Evolutionary conservation across 768 basidiomycete species (phyloP).

Genomic region (Tulasnella sp.): DNA sequence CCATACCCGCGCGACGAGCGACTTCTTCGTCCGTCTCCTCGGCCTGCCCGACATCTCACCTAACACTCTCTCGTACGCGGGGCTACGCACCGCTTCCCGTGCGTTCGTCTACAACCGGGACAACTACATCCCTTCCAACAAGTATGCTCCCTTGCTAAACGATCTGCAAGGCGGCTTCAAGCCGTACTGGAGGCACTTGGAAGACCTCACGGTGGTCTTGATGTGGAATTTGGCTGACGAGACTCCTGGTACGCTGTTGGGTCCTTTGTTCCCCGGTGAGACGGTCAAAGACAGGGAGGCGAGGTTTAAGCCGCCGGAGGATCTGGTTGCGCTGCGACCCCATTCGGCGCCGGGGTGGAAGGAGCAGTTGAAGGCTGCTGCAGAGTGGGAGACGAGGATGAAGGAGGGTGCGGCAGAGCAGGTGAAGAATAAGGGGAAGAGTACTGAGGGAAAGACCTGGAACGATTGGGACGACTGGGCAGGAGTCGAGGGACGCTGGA

Average conservation of each 20-base stretch:
- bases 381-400: neutral
- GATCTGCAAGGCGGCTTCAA: neutral
- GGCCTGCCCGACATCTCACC: neutral
- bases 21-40: slow-evolving; percentile 32
- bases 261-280: neutral
- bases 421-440: neutral
- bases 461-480: slow-evolving; percentile 39
- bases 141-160: slow-evolving; percentile 47
- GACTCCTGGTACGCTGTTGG: neutral
- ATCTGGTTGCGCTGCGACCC: slow-evolving; percentile 41
- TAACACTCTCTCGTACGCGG: neutral
- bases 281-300: neutral
- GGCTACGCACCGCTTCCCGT: slow-evolving; percentile 35
- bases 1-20: slow-evolving; percentile 15
- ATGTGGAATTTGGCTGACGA: slow-evolving; percentile 39
- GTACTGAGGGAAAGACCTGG: neutral
- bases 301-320: slow-evolving; percentile 33
- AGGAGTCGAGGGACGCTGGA: slow-evolving; percentile 65
- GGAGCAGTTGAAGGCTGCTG: neutral
- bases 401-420: neutral
- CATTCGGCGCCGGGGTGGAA: slow-evolving; percentile 37
- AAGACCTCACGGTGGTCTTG: slow-evolving; percentile 46
- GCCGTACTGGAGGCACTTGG: slow-evolving; percentile 44
- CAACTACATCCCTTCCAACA: slow-evolving; percentile 39
- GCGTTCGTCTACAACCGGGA: slow-evolving; percentile 53